phyloP scores from a whole-genome alignment of 1,284 basidiomycete species.

The Ustanciosporium gigantosporum region DNA sequence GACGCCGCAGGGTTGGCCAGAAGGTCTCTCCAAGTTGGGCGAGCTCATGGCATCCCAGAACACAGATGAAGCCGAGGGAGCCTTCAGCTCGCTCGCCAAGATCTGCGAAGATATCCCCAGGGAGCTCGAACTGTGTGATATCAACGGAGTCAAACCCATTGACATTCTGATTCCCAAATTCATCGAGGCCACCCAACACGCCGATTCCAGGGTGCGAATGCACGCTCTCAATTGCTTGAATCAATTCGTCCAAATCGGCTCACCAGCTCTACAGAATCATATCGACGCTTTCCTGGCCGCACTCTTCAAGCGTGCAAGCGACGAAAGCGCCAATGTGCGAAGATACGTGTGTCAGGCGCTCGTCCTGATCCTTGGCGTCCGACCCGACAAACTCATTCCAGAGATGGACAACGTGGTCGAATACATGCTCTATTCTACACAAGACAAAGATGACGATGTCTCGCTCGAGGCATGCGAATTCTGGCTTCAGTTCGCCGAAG shows the following conservation, averaged over 20 bases:
- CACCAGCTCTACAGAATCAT: constrained; percentile 79
- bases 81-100: constrained; percentile 91
- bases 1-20: constrained; percentile 54
- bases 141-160: constrained; percentile 66
- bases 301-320: constrained; percentile 90
- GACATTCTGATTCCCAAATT: constrained; percentile 76
- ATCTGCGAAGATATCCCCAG: constrained; percentile 95
- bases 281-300: constrained; percentile 90
- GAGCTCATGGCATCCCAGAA: constrained; percentile 50
- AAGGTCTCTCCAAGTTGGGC: constrained; percentile 53
- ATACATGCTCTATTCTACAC: constrained; percentile 98
- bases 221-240: constrained; percentile 92
- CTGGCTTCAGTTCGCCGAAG: constrained; percentile 98
- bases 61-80: constrained; percentile 65
- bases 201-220: constrained; percentile 80
- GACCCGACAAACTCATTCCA: constrained; percentile 94
- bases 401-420: constrained; percentile 94
- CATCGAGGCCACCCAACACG: constrained; percentile 73
- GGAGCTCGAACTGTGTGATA: constrained; percentile 84
- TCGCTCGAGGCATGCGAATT: constrained; percentile 90
- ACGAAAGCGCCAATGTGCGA: constrained; percentile 88
- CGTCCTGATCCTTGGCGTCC: constrained; percentile 84
- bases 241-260: constrained; percentile 75
- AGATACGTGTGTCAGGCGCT: constrained; percentile 95
- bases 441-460: constrained; percentile 76